These are phyloP conservation scores for Cryptococcus sp. DNA, from an alignment of 1,284 basidiomycete species.

Conservation along the genomic window DNA sequence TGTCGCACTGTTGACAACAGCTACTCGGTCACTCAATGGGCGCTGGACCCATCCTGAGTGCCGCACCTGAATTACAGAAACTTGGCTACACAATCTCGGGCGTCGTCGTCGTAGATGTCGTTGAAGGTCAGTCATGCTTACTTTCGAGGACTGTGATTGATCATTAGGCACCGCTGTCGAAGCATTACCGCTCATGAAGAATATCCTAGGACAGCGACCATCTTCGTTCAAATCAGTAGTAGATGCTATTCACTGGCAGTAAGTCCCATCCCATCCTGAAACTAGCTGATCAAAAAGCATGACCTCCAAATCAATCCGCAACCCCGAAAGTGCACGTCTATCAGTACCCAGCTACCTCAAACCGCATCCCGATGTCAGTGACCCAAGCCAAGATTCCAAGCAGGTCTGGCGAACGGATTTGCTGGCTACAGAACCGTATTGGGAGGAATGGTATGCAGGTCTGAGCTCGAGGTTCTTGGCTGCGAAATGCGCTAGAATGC, in stretches of 20 bases:
- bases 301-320: conserved; percentile 70
- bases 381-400: conserved; percentile 26
- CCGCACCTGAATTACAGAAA: conserved; percentile 63
- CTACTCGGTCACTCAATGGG: conserved; percentile 89
- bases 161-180: conserved; percentile 82
- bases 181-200: conserved; percentile 84
- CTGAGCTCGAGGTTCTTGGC: conserved; percentile 74
- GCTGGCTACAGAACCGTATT: conserved; percentile 78
- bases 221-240: conserved; percentile 75
- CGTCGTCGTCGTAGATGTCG: conserved; percentile 87
- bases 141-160: conserved; percentile 2
- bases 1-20: conserved; percentile 47
- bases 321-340: conserved; percentile 70
- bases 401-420: conserved; percentile 78
- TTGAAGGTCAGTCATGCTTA: conserved; percentile 66
- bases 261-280: conserved; percentile 35
- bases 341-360: conserved; percentile 74
- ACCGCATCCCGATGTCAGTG: conserved; percentile 50
- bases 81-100: conserved; percentile 70
- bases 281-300: conserved; percentile 52
- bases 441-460: conserved; percentile 87
- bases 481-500: conserved; percentile 71
- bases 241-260: conserved; percentile 95
- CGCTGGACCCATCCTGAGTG: conserved; percentile 74
- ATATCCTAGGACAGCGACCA: conserved; percentile 78